phyloP scores from a whole-genome alignment of 78 protist genomes.

The Kipferlia bialata region DNA sequence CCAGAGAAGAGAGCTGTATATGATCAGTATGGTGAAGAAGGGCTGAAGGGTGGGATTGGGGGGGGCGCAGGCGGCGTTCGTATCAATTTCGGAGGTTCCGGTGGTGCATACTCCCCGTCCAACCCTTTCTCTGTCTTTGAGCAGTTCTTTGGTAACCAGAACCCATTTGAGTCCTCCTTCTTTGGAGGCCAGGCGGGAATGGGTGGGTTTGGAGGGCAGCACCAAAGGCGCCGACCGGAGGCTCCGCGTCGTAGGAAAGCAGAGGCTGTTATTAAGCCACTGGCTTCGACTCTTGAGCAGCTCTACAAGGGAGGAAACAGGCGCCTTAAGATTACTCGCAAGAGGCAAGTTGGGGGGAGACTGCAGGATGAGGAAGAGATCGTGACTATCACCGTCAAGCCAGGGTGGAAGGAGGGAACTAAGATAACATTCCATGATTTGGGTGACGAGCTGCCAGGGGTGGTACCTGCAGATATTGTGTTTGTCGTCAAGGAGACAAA shows the following conservation, averaged over 20 bases:
- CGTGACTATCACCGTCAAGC: slow-evolving; percentile 27
- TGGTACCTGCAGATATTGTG: slow-evolving; percentile 42
- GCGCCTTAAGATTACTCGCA: slow-evolving; percentile 34
- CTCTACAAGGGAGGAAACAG: slow-evolving; percentile 13
- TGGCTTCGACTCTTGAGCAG: slow-evolving; percentile 8
- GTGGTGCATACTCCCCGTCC: too few relatives aligned
- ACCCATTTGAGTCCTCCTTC: background rate
- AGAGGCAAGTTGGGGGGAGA: background rate
- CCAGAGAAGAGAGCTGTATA: slow-evolving; percentile 32
- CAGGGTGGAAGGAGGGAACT: slow-evolving; percentile 60
- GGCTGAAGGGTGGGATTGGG: slow-evolving; percentile 5
- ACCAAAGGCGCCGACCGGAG: background rate
- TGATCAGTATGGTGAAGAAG: slow-evolving; percentile 37
- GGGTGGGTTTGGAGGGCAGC: background rate
- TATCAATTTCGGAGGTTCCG: background rate
- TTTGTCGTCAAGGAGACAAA: slow-evolving; percentile 49
- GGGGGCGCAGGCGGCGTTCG: background rate
- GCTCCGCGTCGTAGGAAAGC: background rate
- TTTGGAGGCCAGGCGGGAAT: background rate
- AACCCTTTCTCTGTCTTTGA: background rate
- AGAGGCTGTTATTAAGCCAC: background rate
- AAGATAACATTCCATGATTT: slow-evolving; percentile 41
- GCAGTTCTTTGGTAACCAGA: background rate
- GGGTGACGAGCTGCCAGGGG: slow-evolving; percentile 42
- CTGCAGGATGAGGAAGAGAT: background rate